Evolutionary conservation across 768 basidiomycete species (phyloP), one percentile per base, ranked within the genome.

Genomic region (Leccinum boreale): DNA sequence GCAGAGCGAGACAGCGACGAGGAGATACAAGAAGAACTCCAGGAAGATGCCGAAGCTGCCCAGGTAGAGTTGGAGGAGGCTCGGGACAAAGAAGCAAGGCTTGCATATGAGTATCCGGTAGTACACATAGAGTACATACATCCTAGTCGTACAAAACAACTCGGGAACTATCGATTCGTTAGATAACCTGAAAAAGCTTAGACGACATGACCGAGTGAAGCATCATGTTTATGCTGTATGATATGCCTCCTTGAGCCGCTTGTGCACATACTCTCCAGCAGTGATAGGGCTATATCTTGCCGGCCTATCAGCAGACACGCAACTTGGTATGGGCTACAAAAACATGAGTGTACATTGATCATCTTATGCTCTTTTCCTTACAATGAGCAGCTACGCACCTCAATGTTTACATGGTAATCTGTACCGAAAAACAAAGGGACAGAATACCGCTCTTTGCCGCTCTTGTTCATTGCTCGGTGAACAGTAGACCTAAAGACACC

Each of bases 351-450:
- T 0, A 14, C 5, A 1, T 48, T 7, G 31, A 24, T 2, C 33
- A 28, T 39, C 19, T 21, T 6, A 1, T 12, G 0, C 11, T 23
- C 5, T 45, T 3, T 35, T 33, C 24, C n/a, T 28, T 47, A 19
- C 3, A 14, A 17, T 10, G 15, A 44, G 23, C 35, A 8, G 15
- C 2, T 21, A 62, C 80, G 6, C 56, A 91, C 91, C 81, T 91
- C 86, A 2, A 96, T 78, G 54, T 75, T 77, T 5, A 93, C 90
- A 60, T 94, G 82, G 66, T 94, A 93, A 68, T 95, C 91, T 12
- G 86, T 88, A 2, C 94, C 94, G 60, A 94, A 94, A 75, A 97
- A 96, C 28, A 94, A 76, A 0, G 94, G 93, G 19, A 94, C 90
- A 0, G 90, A 92, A 70, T 91, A 94, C 24, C 94, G 81, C 21